Evolutionary conservation across 106 monocot species (phyloP), one percentile per base, ranked within the genome.

Genomic region (Vanilla planifolia): DNA sequence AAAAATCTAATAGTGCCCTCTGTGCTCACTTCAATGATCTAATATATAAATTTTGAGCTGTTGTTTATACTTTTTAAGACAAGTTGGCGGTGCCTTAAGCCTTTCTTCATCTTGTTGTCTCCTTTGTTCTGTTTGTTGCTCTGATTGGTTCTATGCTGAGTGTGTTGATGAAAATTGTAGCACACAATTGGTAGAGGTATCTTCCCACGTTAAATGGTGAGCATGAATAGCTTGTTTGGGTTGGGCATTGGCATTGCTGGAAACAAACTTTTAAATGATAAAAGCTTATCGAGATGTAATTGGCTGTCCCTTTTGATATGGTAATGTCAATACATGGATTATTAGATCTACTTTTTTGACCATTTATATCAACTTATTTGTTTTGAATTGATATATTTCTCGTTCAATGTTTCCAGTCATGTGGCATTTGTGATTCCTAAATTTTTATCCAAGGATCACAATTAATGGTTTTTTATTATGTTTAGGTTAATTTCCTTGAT

Each of bases 181-280:
- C 55, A 36, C 51, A 72, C 21, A 61, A 75, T 63, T 51, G 73
- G 53, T 70, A 69, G 60, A 66, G 65, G 40, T 66, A 67, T 30
- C 3, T 30, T 68, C 22, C 68, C 60, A 6, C 58, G 80, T 48
- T 86, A 74, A 48, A 74, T 80, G 73, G 80, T 81, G 33, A 79
- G 73, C 72, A 77, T 86, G 86, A 77, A 83, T 32, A 77, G 75
- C 68, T 60, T 83, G 27, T 82, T 91, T 55, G 80, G 76, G 47
- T 52, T 80, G 57, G 85, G 69, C 56, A 55, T 33, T 1, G 60
- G 71, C 45, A 72, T 76, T 48, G 59, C 71, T 23, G 70, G 63
- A 51, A 73, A 67, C 20, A 93, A 80, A n/a, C n/a, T n/a, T n/a
- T n/a, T n/a, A n/a, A n/a, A n/a, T n/a, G n/a, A n/a, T n/a, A 30